phyloP scores from a whole-genome alignment of 129 eudicot species.

The Helichrysum umbraculigerum region DNA sequence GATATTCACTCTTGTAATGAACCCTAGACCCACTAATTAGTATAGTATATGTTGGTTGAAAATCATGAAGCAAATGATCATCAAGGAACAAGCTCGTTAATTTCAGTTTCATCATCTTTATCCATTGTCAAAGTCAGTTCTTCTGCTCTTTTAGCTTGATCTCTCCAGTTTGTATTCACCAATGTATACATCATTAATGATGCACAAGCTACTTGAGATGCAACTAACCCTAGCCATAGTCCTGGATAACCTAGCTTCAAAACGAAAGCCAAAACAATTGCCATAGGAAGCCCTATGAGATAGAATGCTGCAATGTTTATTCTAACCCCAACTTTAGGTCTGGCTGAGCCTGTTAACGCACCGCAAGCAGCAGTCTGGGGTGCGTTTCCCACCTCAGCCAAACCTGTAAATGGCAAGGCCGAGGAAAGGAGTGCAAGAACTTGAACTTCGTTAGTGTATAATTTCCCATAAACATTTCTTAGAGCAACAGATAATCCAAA shows the following conservation, averaged over 20 bases:
- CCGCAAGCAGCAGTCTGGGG: slow-evolving; percentile 88
- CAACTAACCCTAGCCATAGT: slow-evolving; percentile 76
- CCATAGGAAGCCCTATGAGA: slow-evolving; percentile 69
- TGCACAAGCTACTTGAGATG: slow-evolving; percentile 65
- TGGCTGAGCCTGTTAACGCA: slow-evolving; percentile 73
- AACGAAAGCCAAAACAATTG: slow-evolving; percentile 50
- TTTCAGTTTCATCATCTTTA: slow-evolving; percentile 43
- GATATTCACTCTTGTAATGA: slow-evolving; percentile 37
- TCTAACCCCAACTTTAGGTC: slow-evolving; percentile 66
- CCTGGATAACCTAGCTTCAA: slow-evolving; percentile 67
- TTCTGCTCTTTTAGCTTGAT: slow-evolving; percentile 70
- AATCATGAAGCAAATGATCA: slow-evolving; percentile 26
- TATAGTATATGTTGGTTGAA: slow-evolving; percentile 17
- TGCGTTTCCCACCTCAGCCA: slow-evolving; percentile 75
- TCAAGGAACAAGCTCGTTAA: slow-evolving; percentile 52
- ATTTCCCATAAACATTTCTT: slow-evolving; percentile 57
- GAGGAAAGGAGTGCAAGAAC: slow-evolving; percentile 49
- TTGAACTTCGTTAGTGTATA: slow-evolving; percentile 60
- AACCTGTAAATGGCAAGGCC: slow-evolving; percentile 62
- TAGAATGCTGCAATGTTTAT: slow-evolving; percentile 77
- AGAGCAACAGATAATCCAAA: slow-evolving; percentile 46
- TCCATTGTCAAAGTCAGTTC: slow-evolving; percentile 57
- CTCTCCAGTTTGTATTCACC: slow-evolving; percentile 69
- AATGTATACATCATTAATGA: slow-evolving; percentile 65
- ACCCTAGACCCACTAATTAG: slow-evolving; percentile 21